Evolutionary conservation across 1,139 yeast genomes (phyloP).

Genomic region (Scheffersomyces illinoinensis): DNA sequence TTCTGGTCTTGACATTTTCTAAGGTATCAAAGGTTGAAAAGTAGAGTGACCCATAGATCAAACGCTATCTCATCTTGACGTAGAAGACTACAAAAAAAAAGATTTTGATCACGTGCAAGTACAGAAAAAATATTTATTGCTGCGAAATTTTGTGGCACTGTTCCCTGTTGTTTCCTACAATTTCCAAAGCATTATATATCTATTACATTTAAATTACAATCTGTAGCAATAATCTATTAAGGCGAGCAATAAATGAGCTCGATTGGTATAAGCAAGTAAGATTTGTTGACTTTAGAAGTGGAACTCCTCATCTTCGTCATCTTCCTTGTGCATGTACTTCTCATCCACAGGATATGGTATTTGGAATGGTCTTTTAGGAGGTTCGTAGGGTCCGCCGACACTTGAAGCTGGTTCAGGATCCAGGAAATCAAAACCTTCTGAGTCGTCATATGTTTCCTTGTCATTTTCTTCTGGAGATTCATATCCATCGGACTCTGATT

Average conservation of each 20-base stretch:
- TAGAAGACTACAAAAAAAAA: neutral
- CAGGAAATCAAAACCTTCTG: slow-evolving; percentile 8
- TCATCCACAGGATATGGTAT: slow-evolving; percentile 7
- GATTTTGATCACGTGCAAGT: neutral
- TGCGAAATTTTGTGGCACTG: neutral
- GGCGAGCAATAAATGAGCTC: neutral
- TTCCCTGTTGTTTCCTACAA: neutral
- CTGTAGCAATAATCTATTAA: neutral
- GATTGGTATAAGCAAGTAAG: neutral
- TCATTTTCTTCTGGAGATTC: slow-evolving; percentile 4
- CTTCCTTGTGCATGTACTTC: slow-evolving; percentile 1
- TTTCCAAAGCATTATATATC: neutral
- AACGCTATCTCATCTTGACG: neutral
- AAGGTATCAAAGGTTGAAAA: neutral
- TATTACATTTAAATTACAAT: neutral
- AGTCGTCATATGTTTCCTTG: slow-evolving; percentile 8
- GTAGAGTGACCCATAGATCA: neutral
- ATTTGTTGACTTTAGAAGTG: slow-evolving; percentile 11
- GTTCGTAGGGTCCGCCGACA: neutral
- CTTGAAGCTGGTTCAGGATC: slow-evolving; percentile 1
- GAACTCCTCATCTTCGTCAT: slow-evolving; percentile 18
- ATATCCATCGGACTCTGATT: neutral
- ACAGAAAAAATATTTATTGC: neutral
- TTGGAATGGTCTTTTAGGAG: neutral
- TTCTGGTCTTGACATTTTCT: slow-evolving; percentile 90